Base-by-base conservation (phyloP, 2,329 filamentous ascomycete species). In the Diaporthe sp. region DNA sequence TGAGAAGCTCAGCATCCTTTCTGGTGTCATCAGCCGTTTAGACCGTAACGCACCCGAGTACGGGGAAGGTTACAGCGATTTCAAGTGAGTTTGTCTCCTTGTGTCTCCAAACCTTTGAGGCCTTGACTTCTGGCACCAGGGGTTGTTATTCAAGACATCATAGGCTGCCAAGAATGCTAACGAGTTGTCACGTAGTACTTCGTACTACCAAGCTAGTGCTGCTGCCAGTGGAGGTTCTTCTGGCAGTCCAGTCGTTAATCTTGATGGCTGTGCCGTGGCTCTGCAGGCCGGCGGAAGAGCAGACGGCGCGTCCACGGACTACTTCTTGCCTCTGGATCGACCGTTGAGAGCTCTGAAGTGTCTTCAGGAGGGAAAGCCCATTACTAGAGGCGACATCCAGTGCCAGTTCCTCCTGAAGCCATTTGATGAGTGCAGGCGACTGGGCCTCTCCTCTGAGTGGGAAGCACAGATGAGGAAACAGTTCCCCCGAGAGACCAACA, bases 1-100 rank as follows among this genome's bases (percentile, higher is more conserved):
- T 78, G 97, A 99, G 84, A 99, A 99, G 85, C 91, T 99, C 78
- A 98, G 95, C 87, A 99, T 99, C 79, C 87, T 99, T 74, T 98
- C 97, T 8, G 97, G 97, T 80, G 96, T 99, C 73, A 99, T 99
- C 83, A 98, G 95, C 85, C 92, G 97, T 80, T 88, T 99, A 75
- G 97, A 99, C 81, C 92, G 97, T 78, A 99, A 99, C 84, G 97
- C 97, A 2, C 97, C 97, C 22, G 97, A 99, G 81, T 98, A 99
- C 79, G 96, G 96, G 73, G 75, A 76, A 42, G 97, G 97, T 38
- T 99, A 99, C 84, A 97, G 96, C 83, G 97, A 99, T 82, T 99
- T 99, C 90, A 99, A 93, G 64, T 68, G 35, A 83, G 64, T 40
- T 13, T 40, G 33, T 38, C 25, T 54, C 33, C 42, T 42, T 19